Base-by-base conservation (phyloP, 192 early-diverging fungal species). In the Coemansia sp. region DNA sequence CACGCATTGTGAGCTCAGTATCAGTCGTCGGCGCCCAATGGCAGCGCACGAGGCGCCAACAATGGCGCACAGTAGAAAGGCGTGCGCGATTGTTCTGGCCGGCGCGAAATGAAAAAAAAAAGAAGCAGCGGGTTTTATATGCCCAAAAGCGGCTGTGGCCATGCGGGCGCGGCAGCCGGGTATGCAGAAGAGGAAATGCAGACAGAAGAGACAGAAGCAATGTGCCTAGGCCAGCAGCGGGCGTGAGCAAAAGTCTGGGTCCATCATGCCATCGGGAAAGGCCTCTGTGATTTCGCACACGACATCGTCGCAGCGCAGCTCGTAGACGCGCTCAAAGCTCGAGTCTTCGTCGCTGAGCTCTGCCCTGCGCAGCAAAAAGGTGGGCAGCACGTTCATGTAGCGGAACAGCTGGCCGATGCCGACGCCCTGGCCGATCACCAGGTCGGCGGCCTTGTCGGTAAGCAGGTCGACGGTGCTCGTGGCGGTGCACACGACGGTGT, bases 381-480 rank as follows among this genome's bases (percentile, higher is more conserved):
- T 76, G 17, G 81, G 81, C 59, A 77, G 69, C 25, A 83, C 72
- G 58, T 78, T 78, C 72, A 77, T 75, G 67, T 79, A 79, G 48
- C 77, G 73, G 63, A 80, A 84, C 57, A 84, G 65, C 77, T 84
- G 82, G 59, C 82, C 82, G 31, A 84, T 84, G 28, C 82, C 82
- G 0, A 84, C 82, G 55, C 77, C 77, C 64, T 84, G 48, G 45
- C 40, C 50, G 28, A 84, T 58, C 6, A 84, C 70, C 64, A 84
- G 71, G 66, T 76, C 68, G 34, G 70, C 72, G 16, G 73, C 73
- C 66, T 76, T 76, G 12, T 5, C 31, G 17, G 73, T 79, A 29
- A 73, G 72, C 58, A 84, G 64, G 22, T 75, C 77, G 36, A 80
- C 74, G 2, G 64, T 73, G 60, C 77, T 80, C 60, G 73, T 61